Conservation (phyloP, 1,284 basidiomycete genomes). For the Puccinia horiana region DNA sequence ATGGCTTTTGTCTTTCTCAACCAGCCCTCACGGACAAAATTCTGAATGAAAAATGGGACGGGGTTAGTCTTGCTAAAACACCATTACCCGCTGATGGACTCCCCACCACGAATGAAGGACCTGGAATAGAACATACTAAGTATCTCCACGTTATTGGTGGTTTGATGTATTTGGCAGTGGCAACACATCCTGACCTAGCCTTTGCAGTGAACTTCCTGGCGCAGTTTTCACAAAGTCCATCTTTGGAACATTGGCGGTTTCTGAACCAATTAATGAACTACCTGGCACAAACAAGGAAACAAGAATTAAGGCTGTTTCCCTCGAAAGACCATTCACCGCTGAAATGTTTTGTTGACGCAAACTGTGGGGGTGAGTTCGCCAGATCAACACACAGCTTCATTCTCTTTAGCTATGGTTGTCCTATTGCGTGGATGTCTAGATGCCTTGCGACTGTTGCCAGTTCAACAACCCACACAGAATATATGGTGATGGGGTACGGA, state of each 20-base stretch:
- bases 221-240: not conserved
- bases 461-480: slow-evolving; percentile 24
- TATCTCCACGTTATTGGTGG: not conserved
- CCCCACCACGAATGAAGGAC: not conserved
- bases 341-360: not conserved
- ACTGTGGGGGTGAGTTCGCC: slow-evolving; percentile 14
- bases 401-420: not conserved
- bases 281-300: not conserved
- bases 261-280: not conserved
- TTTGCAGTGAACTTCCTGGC: not conserved
- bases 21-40: not conserved
- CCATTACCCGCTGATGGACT: not conserved
- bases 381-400: not conserved
- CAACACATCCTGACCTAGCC: not conserved
- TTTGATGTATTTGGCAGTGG: not conserved
- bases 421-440: not conserved
- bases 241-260: not conserved
- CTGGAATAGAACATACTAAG: not conserved
- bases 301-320: not conserved
- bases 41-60: not conserved
- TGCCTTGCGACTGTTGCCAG: not conserved
- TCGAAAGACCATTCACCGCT: not conserved
- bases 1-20: not conserved
- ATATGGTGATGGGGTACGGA: slow-evolving; percentile 12
- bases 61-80: not conserved